These are phyloP conservation scores for Saturnispora mendoncae DNA, from an alignment of 805 yeast species.

Conservation along the genomic window DNA sequence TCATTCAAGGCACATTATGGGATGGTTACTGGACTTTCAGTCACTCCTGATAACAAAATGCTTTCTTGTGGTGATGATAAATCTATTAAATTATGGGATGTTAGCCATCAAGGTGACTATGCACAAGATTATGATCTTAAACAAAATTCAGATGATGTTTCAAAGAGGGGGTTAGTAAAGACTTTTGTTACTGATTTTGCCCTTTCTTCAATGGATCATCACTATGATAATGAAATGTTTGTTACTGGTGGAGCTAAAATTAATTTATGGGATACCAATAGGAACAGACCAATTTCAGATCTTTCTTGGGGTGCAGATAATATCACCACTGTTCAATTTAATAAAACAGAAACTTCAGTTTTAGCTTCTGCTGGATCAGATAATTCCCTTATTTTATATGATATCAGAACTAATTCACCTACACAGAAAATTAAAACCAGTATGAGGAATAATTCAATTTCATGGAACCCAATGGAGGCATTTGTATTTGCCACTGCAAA, in stretches of 20 bases:
- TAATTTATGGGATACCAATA: conserved; percentile 83
- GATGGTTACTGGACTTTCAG: conserved; percentile 75
- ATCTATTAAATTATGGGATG: conserved; percentile 83
- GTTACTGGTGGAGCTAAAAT: conserved; percentile 89
- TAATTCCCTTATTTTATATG: conserved; percentile 84
- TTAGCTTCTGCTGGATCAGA: conserved; percentile 88
- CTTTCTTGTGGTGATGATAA: conserved; percentile 85
- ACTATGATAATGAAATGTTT: conserved; percentile 59
- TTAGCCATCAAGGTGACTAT: conserved; percentile 34
- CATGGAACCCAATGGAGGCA: conserved; percentile 99
- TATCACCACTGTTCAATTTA: conserved; percentile 71
- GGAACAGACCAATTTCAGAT: conserved; percentile 69
- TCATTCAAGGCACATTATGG: conserved; percentile 87
- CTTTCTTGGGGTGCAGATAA: conserved; percentile 97
- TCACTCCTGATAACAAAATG: conserved; percentile 54
- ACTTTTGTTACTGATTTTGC: conserved; percentile 81
- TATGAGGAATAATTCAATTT: conserved; percentile 73
- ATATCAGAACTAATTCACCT: conserved; percentile 82
- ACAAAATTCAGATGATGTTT: conserved; percentile 18
- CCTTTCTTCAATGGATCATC: conserved; percentile 81
- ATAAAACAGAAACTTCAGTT: conserved; percentile 80
- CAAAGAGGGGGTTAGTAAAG: conserved; percentile 52
- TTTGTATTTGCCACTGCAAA: conserved; percentile 84
- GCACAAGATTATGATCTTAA: conserved; percentile 17
- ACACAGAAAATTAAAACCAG: conserved; percentile 81